phyloP scores from a whole-genome alignment of 139 green algal genomes.

The Haematococcus lacustris region DNA sequence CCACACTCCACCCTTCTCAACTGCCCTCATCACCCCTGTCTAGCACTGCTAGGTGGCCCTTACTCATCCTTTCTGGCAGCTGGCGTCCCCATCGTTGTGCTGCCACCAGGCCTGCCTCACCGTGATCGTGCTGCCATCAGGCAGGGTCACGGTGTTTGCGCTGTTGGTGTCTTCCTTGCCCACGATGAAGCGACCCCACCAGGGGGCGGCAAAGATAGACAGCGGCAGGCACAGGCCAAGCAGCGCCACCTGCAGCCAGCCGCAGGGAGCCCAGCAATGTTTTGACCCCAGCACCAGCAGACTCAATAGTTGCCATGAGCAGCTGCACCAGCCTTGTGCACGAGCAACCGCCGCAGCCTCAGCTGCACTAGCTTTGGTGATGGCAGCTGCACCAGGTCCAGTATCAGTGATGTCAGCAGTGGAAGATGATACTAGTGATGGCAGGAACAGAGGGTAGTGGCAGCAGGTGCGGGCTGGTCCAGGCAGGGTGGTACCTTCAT shows the following conservation, averaged over 20 bases:
- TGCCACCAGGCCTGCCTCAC: not conserved
- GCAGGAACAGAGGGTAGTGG: not conserved
- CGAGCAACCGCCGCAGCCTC: not conserved
- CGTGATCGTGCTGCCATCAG: conserved; percentile 2
- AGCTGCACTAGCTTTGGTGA: not conserved
- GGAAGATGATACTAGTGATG: not conserved
- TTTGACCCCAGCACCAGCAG: not conserved
- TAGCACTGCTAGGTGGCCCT: not conserved
- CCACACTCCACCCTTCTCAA: not conserved
- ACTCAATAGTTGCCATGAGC: not conserved
- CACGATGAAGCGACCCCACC: conserved; percentile 1
- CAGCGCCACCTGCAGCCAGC: not conserved
- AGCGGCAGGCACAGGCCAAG: not conserved
- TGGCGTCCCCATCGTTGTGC: not conserved
- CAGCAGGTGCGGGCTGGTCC: not conserved
- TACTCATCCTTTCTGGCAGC: not conserved
- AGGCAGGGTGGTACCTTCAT: not conserved
- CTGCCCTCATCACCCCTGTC: not conserved
- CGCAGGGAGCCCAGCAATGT: not conserved
- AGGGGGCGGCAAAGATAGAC: not conserved
- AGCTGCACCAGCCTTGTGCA: not conserved
- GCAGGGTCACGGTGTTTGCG: not conserved
- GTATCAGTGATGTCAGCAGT: too few relatives aligned
- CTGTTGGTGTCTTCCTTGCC: conserved; percentile 3
- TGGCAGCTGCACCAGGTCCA: too few relatives aligned